Conservation (phyloP, 2,329 filamentous ascomycete genomes). For the Aspergillus bombycis region DNA sequence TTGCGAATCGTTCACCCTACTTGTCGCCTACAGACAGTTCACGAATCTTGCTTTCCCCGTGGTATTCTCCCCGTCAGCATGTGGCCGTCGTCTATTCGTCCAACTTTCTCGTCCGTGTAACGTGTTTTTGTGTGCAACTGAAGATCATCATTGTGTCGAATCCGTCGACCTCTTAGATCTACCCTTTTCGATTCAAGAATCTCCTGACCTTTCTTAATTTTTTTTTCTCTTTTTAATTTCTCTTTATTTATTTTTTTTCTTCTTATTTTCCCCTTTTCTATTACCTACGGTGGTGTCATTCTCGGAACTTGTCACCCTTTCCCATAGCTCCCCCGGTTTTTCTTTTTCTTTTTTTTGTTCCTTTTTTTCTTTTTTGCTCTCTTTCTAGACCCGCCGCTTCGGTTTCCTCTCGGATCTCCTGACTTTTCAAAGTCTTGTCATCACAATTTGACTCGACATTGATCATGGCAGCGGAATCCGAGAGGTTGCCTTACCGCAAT, state of each 20-base stretch:
- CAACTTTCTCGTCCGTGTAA: slow-evolving; percentile 37
- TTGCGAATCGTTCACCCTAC: slow-evolving; percentile 9
- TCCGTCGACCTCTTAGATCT: slow-evolving; percentile 23
- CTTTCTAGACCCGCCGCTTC: slow-evolving; percentile 22
- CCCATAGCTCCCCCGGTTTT: too few species aligned
- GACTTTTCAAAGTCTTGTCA: slow-evolving; percentile 37
- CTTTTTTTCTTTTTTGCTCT: slow-evolving; percentile 12
- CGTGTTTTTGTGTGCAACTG: slow-evolving; percentile 36
- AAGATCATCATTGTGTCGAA: slow-evolving; percentile 17
- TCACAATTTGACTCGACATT: slow-evolving; percentile 30
- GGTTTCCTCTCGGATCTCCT: slow-evolving; percentile 41
- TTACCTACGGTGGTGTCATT: too few species aligned
- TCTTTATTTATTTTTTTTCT: slow-evolving; percentile 12
- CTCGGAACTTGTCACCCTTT: too few species aligned
- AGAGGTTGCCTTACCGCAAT: slow-evolving; percentile 40
- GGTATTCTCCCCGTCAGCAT: slow-evolving; percentile 29
- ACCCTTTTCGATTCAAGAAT: slow-evolving; percentile 16
- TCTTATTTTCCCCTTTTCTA: not conserved
- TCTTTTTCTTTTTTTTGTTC: slow-evolving; percentile 9
- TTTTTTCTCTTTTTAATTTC: slow-evolving; percentile 5
- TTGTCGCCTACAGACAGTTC: not conserved
- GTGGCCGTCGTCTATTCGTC: slow-evolving; percentile 40
- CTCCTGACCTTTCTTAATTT: slow-evolving; percentile 22
- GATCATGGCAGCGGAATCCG: slow-evolving; percentile 41
- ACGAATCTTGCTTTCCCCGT: not conserved